phyloP scores from a whole-genome alignment of 768 basidiomycete species.

The Suillus paluster region DNA sequence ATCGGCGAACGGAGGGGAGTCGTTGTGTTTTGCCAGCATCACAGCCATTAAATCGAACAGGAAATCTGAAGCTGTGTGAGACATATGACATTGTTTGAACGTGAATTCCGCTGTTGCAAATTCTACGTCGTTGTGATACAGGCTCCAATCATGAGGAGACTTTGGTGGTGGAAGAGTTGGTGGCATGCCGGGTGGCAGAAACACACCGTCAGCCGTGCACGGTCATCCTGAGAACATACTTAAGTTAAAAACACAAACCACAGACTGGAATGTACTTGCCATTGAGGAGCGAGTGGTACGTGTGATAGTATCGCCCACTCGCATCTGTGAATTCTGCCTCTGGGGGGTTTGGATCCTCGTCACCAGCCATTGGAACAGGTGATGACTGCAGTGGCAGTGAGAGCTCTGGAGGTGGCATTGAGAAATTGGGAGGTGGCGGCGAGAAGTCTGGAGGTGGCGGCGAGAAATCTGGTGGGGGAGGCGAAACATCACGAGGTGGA shows the following conservation, averaged over 20 bases:
- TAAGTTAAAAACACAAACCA: too few relatives aligned
- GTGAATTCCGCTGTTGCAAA: conserved; percentile 31
- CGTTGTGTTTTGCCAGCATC: too few relatives aligned
- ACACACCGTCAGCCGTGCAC: conserved; percentile 9
- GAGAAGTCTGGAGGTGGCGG: too few relatives aligned
- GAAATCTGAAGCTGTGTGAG: too few relatives aligned
- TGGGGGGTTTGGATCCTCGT: not conserved
- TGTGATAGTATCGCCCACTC: not conserved
- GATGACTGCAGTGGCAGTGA: not conserved
- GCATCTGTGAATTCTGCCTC: not conserved
- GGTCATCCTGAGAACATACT: conserved; percentile 11
- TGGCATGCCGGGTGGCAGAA: not conserved
- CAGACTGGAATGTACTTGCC: not conserved
- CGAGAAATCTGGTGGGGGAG: too few relatives aligned
- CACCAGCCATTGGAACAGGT: not conserved
- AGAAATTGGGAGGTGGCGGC: not conserved
- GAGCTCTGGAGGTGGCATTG: not conserved
- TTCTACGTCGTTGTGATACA: conserved; percentile 19
- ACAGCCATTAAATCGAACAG: too few relatives aligned
- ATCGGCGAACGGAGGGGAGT: too few relatives aligned
- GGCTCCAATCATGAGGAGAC: conserved; percentile 18
- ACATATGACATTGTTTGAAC: conserved; percentile 23
- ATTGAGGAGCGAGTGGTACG: not conserved
- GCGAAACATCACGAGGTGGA: too few relatives aligned
- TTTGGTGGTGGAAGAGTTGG: conserved; percentile 9